phyloP scores from a whole-genome alignment of 2,329 filamentous ascomycete species.

The Cytospora schulzeri region DNA sequence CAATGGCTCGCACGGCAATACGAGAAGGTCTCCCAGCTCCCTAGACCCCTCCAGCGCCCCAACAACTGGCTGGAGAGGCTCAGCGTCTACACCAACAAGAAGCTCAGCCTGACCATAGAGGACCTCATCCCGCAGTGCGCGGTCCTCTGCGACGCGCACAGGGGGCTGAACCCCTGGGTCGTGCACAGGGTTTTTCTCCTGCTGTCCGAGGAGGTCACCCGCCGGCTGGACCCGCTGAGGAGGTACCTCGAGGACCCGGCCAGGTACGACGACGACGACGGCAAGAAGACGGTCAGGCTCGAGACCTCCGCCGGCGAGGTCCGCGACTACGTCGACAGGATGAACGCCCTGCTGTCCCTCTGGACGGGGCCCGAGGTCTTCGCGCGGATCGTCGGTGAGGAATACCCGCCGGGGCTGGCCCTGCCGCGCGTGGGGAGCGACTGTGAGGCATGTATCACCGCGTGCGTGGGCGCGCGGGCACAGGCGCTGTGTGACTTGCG shows the following conservation, averaged over 20 bases:
- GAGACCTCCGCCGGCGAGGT: slow-evolving; percentile 22
- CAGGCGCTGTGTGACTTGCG: slow-evolving; percentile 48
- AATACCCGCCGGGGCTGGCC: slow-evolving; percentile 27
- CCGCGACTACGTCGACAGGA: slow-evolving; percentile 36
- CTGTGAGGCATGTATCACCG: slow-evolving; percentile 58
- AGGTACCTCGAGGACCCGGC: slow-evolving; percentile 24
- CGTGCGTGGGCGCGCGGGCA: slow-evolving; percentile 48
- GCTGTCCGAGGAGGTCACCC: slow-evolving; percentile 45
- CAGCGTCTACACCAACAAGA: slow-evolving; percentile 29
- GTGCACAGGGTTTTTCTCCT: slow-evolving; percentile 45
- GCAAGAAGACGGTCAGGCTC: slow-evolving; percentile 16
- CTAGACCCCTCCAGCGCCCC: slow-evolving; percentile 38
- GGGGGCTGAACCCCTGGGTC: slow-evolving; percentile 30
- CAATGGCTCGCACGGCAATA: slow-evolving; percentile 43
- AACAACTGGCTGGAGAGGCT: slow-evolving; percentile 36
- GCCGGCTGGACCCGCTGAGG: slow-evolving; percentile 36
- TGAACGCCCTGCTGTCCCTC: slow-evolving; percentile 21
- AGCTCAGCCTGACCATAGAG: slow-evolving; percentile 21
- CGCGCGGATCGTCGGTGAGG: slow-evolving; percentile 25
- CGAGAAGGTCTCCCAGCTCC: slow-evolving; percentile 34
- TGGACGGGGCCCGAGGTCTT: slow-evolving; percentile 26
- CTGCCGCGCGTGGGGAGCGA: slow-evolving; percentile 37
- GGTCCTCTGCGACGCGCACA: slow-evolving; percentile 30
- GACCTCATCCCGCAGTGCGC: slow-evolving; percentile 28
- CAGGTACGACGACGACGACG: slow-evolving; percentile 11